Conservation (phyloP, 164 flowering plant species). For the Vitis rupestris region DNA sequence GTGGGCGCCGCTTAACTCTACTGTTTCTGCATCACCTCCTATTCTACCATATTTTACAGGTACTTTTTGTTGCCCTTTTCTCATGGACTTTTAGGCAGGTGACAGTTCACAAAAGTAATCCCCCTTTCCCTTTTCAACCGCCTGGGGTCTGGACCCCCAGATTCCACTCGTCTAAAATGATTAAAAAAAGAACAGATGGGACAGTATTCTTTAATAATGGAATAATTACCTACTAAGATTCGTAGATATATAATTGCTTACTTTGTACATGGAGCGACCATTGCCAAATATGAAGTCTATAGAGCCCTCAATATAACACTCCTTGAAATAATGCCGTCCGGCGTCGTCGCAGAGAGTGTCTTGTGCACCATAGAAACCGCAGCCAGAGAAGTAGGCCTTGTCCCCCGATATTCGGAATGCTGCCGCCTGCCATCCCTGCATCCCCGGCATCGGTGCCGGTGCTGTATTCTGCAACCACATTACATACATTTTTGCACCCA, state of each 20-base stretch:
- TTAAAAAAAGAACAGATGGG: too few relatives aligned
- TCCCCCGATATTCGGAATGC: slow-evolving; percentile 94
- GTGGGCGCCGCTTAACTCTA: too few relatives aligned
- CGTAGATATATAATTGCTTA: slow-evolving; percentile 18
- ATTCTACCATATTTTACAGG: too few relatives aligned
- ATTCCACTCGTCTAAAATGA: too few relatives aligned
- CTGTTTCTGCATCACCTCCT: too few relatives aligned
- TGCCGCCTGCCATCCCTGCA: slow-evolving; percentile 95
- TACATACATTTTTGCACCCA: too few relatives aligned
- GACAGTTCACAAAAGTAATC: too few relatives aligned
- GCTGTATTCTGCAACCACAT: slow-evolving; percentile 67
- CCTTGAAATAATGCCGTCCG: slow-evolving; percentile 94
- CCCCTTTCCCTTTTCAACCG: too few relatives aligned
- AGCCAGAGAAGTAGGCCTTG: slow-evolving; percentile 83
- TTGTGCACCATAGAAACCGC: slow-evolving; percentile 91
- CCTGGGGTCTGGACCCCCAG: too few relatives aligned
- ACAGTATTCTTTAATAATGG: too few relatives aligned
- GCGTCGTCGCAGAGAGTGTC: slow-evolving; percentile 93
- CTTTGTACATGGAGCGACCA: slow-evolving; percentile 94
- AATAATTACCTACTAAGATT: not conserved
- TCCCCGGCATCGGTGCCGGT: slow-evolving; percentile 93
- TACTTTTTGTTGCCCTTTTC: too few relatives aligned
- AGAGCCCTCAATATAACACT: slow-evolving; percentile 92
- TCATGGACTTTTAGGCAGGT: too few relatives aligned
- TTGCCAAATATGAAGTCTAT: slow-evolving; percentile 98